These are phyloP conservation scores for Leccinum ochraceum DNA, from an alignment of 768 basidiomycete species.

Conservation along the genomic window DNA sequence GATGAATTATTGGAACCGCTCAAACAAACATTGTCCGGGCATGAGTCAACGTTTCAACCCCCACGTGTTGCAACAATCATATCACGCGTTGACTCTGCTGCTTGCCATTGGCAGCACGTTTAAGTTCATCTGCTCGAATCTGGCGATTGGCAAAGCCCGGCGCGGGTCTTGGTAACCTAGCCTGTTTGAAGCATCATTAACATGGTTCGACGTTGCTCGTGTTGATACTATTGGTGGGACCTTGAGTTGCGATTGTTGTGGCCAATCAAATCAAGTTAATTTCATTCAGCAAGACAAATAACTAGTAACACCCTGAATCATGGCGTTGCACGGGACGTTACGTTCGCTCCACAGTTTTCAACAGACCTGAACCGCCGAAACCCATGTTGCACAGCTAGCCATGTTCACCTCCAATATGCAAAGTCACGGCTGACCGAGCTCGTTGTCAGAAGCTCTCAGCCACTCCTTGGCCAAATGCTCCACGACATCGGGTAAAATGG, in stretches of 20 bases:
- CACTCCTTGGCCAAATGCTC: conserved; percentile 62
- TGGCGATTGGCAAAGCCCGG: neutral
- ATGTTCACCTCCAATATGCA: neutral
- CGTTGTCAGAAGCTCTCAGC: conserved; percentile 64
- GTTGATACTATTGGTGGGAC: neutral
- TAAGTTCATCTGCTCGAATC: no score
- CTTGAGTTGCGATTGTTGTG: neutral
- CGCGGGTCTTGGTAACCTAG: neutral
- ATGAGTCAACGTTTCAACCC: neutral
- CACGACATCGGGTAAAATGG: conserved; percentile 55
- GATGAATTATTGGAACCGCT: neutral
- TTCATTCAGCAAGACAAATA: no score
- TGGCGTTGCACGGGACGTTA: neutral
- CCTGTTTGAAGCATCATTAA: neutral
- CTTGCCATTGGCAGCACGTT: no score
- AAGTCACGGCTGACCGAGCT: conserved; percentile 37
- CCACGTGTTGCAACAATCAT: neutral
- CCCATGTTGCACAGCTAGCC: neutral
- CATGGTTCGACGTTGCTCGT: no score
- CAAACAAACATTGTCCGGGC: neutral
- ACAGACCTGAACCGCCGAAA: no score
- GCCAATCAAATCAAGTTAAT: no score
- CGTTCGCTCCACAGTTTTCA: no score
- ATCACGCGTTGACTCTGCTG: neutral
- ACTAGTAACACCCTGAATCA: no score